Evolutionary conservation across 306 rosid species (phyloP).

Genomic region (Cajanus cajan): DNA sequence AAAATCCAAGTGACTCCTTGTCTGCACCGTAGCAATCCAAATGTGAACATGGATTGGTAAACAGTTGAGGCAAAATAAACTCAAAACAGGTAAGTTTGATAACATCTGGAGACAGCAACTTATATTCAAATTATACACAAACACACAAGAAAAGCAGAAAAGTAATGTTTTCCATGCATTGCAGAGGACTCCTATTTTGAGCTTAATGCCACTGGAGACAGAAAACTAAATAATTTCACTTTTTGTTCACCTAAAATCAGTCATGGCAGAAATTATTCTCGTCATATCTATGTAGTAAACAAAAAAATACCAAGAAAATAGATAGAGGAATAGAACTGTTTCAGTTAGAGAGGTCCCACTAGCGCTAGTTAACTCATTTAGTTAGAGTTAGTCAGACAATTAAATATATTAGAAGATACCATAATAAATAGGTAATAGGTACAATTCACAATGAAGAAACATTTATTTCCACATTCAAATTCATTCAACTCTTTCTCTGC

Average conservation of each 20-base stretch:
- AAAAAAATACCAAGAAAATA: neutral
- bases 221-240: neutral
- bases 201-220: neutral
- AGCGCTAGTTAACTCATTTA: neutral
- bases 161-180: neutral
- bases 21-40: conserved; percentile 47
- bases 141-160: neutral
- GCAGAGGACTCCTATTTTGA: neutral
- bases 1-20: conserved; percentile 69
- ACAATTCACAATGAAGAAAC: neutral
- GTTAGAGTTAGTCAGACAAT: neutral
- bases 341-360: neutral
- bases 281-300: neutral
- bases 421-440: neutral
- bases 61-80: conserved; percentile 8
- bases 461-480: neutral
- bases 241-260: neutral
- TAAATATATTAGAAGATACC: neutral
- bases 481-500: neutral
- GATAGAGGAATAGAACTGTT: neutral
- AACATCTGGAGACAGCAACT: neutral
- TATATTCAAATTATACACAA: neutral
- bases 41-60: neutral
- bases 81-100: neutral
- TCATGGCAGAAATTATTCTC: conserved; percentile 4